Percentiles rank a stretch among this genome's conserved stretches.
These are phyloP conservation scores for Rosa multiflora DNA, from an alignment of 306 rosid genomes.

Conservation along the genomic window DNA sequence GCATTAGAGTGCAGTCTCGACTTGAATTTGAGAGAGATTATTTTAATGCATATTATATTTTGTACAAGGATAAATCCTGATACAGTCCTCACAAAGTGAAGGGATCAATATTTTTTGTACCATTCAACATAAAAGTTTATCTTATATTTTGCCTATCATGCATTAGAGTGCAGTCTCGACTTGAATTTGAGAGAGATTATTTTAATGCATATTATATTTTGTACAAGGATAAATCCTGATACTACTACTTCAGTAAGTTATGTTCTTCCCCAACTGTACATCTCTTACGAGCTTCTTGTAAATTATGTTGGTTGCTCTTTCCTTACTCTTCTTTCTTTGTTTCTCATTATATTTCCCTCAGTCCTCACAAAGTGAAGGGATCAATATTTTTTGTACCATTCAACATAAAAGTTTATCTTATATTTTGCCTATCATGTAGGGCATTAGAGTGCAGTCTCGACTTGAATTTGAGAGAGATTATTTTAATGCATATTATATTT, in stretches of 20 bases:
- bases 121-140: slow-evolving; percentile 24
- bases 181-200: background rate
- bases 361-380: slow-evolving; percentile 42
- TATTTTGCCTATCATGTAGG: slow-evolving; percentile 9
- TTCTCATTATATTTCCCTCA: slow-evolving; percentile 26
- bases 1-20: slow-evolving; percentile 13
- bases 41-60: background rate
- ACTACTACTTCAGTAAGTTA: slow-evolving; percentile 27
- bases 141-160: slow-evolving; percentile 4
- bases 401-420: slow-evolving; percentile 20
- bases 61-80: background rate
- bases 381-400: slow-evolving; percentile 36
- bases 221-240: background rate
- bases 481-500: background rate
- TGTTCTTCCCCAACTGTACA: slow-evolving; percentile 48
- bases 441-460: slow-evolving; percentile 13
- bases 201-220: background rate
- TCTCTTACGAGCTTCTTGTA: slow-evolving; percentile 50
- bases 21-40: background rate
- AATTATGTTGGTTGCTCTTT: slow-evolving; percentile 28
- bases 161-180: slow-evolving; percentile 7
- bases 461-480: background rate
- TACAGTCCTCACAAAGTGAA: no score
- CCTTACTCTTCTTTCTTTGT: slow-evolving; percentile 20
- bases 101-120: slow-evolving; percentile 39